Evolutionary conservation across 306 rosid genomes (phyloP), one percentile per base, ranked within the genome.

Genomic region (Fragaria nilgerrensis): DNA sequence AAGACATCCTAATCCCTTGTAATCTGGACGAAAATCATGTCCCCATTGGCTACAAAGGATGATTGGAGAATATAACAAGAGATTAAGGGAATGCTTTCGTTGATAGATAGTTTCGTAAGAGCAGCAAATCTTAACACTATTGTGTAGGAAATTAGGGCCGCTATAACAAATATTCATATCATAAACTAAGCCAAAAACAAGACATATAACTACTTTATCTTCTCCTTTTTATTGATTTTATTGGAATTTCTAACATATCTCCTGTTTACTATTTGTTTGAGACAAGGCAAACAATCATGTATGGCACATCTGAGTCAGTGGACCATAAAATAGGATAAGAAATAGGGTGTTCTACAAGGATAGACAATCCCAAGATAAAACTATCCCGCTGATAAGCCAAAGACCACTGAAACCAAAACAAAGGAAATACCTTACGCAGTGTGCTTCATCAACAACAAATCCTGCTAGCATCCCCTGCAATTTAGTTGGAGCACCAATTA

Each of bases 11-110:
- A 95, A 84, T 81, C 69, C 96, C 37, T 93, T 87, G 85, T 92
- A 95, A 85, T 95, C 98, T 76, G 98, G 97, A 73, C 97, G 98
- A 82, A 95, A 95, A 88, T 95, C 98, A 85, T 92, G 98, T 75
- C 98, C 98, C 98, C 98, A 95, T 84, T 92, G 97, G 86, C 98
- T 95, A 89, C 76, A 70, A 83, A 80, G 78, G 48, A 81, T 52
- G 27, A 74, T 27, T 20, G 39, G 36, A 59, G 72, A 81, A 68
- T 32, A 78, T 36, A 78, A 36, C 49, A 29, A 27, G 45, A 75
- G 68, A 58, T 43, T 10, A 65, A 52, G 10, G 36, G 36, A 37
- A 22, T 56, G 48, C 37, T 73, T 43, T 34, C 15, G 5, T 34
- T 53, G 20, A 34, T 36, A 72, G 4, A 53, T 39, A 23, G 53